A percentile compares a stretch with the other conserved stretches of the same genome.
These are phyloP conservation scores for Schizonepeta tenuifolia DNA, from an alignment of 257 asterid species.

Conservation along the genomic window DNA sequence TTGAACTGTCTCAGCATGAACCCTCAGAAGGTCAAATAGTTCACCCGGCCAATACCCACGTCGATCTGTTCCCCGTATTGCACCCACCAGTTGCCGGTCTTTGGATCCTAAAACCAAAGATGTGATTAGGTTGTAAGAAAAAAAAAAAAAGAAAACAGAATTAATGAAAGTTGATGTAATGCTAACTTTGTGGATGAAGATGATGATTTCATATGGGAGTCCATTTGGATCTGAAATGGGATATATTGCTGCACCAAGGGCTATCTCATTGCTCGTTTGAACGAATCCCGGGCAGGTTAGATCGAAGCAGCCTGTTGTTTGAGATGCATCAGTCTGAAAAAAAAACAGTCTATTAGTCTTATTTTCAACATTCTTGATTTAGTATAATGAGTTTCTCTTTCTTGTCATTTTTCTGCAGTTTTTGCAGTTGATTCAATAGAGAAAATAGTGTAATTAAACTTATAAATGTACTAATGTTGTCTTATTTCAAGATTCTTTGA, in stretches of 20 bases:
- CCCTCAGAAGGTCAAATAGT: conserved; percentile 35
- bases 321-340: conserved; percentile 51
- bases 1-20: conserved; percentile 53
- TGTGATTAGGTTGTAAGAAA: background rate
- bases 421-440: too few relatives aligned
- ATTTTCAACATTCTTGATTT: too few relatives aligned
- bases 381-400: too few relatives aligned
- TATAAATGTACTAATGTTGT: too few relatives aligned
- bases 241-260: conserved; percentile 70
- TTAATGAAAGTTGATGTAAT: background rate
- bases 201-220: conserved; percentile 53
- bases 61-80: conserved; percentile 51
- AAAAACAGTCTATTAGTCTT: background rate
- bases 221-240: conserved; percentile 58
- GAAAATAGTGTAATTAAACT: too few relatives aligned
- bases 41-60: conserved; percentile 67
- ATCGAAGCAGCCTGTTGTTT: conserved; percentile 71
- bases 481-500: conserved; percentile 16
- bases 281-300: conserved; percentile 73
- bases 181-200: conserved; percentile 57
- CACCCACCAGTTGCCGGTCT: conserved; percentile 68
- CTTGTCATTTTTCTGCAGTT: too few relatives aligned
- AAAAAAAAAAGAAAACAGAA: too few relatives aligned
- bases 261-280: conserved; percentile 62
- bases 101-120: conserved; percentile 39